These are phyloP conservation scores for Salvia rosmarinus DNA, from an alignment of 257 asterid genomes.

Conservation along the genomic window DNA sequence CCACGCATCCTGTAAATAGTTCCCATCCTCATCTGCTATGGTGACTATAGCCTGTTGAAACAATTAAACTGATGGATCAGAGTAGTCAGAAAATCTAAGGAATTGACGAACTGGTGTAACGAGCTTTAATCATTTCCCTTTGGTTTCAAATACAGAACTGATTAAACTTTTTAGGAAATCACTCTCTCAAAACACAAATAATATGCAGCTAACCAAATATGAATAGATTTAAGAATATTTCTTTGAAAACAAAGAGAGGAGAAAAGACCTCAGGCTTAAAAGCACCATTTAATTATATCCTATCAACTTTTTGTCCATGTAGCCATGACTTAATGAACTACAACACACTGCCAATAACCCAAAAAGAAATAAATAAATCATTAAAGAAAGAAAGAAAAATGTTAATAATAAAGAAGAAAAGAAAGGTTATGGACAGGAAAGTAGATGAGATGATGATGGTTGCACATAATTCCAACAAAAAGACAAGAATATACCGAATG, in stretches of 20 bases:
- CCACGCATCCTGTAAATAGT: constrained; percentile 97
- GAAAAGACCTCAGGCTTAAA: neutral
- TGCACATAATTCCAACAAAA: too few species aligned
- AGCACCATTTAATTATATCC: too few species aligned
- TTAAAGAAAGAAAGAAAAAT: too few species aligned
- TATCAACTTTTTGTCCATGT: too few species aligned
- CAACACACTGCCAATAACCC: too few species aligned
- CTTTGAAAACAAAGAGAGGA: neutral
- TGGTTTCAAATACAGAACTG: neutral
- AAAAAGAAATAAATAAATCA: too few species aligned
- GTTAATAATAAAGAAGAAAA: too few species aligned
- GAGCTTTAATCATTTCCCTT: constrained; percentile 12
- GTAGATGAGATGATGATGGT: too few species aligned
- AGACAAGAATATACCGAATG: too few species aligned
- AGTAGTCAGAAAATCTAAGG: constrained; percentile 27
- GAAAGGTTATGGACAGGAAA: too few species aligned
- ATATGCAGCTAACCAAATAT: neutral
- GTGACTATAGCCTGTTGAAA: constrained; percentile 68
- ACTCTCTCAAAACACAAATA: neutral
- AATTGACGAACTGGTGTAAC: constrained; percentile 4
- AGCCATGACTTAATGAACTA: too few species aligned
- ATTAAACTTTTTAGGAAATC: neutral
- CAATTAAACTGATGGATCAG: constrained; percentile 36
- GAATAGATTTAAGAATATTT: neutral
- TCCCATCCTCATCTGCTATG: constrained; percentile 96